These are phyloP conservation scores for Drechslerella dactyloides DNA, from an alignment of 2,329 filamentous ascomycete genomes.

Conservation along the genomic window DNA sequence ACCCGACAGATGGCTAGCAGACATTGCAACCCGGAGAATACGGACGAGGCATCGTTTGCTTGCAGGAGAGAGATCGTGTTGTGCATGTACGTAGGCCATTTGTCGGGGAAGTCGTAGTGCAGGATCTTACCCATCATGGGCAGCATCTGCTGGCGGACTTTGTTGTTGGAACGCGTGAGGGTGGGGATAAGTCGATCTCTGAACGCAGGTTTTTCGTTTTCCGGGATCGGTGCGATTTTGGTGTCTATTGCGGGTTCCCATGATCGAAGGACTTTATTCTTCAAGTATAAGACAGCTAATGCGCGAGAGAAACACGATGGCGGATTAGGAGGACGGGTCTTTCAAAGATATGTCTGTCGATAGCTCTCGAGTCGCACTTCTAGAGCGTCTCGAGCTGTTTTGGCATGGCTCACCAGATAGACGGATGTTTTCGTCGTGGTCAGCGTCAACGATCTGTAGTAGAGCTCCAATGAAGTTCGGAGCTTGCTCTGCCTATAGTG, in stretches of 20 bases:
- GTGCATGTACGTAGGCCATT: slow-evolving; percentile 93
- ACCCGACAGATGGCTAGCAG: slow-evolving; percentile 92
- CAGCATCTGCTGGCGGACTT: slow-evolving; percentile 89
- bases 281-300: slow-evolving; percentile 92
- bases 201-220: slow-evolving; percentile 86
- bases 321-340: slow-evolving; percentile 32
- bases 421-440: slow-evolving; percentile 83
- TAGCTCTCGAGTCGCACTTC: background rate
- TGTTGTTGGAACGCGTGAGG: slow-evolving; percentile 77
- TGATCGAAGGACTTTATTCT: slow-evolving; percentile 92
- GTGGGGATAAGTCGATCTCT: slow-evolving; percentile 87
- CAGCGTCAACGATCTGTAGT: slow-evolving; percentile 84
- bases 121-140: slow-evolving; percentile 95
- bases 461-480: slow-evolving; percentile 89
- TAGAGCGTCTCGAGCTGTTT: slow-evolving; percentile 3
- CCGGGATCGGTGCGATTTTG: slow-evolving; percentile 76
- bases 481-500: slow-evolving; percentile 79
- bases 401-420: slow-evolving; percentile 74
- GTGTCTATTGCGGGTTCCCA: slow-evolving; percentile 82
- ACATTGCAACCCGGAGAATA: slow-evolving; percentile 92
- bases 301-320: slow-evolving; percentile 50
- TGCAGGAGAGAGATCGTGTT: slow-evolving; percentile 88
- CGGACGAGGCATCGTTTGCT: slow-evolving; percentile 81
- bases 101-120: slow-evolving; percentile 89
- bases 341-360: background rate